Evolutionary conservation across 2,329 filamentous ascomycete genomes (phyloP), one percentile per base, ranked within the genome.

Genomic region (Meredithiella fracta): DNA sequence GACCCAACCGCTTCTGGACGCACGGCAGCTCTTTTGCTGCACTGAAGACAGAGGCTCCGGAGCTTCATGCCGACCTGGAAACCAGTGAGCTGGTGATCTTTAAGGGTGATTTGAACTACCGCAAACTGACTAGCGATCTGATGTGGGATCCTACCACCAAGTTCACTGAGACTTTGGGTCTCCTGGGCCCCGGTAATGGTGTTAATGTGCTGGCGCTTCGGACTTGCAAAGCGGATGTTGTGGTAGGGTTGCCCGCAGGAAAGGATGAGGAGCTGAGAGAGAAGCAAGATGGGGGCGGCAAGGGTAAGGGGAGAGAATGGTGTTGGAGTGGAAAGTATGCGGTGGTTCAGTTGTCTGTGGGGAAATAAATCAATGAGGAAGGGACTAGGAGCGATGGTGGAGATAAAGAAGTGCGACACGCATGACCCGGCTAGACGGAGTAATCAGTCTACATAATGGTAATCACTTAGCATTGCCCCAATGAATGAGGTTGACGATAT

Each of bases 261-360:
- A 79, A 84, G 65, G 92, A 98, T 64, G 89, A 96, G 70, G 79
- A 82, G 66, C 72, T 97, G 54, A 80, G 76, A 61, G 73, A 76
- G 7, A 76, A 71, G 54, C 80, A 86, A 54, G 80, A 76, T 15
- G 86, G 85, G 1, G 86, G 85, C 2, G 85, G 82, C 15, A 82
- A 88, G 59, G 71, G 77, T 61, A 68, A 84, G 67, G 76, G 80
- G 23, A 76, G 92, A 56, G 85, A 86, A 67, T 97, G 91, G 91
- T 90, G 88, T 0, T 97, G 90, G 90, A 85, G 80, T 64, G 91
- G 91, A 44, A 96, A 96, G 69, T 97, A 87, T 86, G 91, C 91
- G 4, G 88, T 97, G n/a, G 82, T 94, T 3, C 89, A 86, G 29
- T 88, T 90, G 63, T 88, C 63, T 1, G 53, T 55, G 17, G 60